These are phyloP conservation scores for Chaetomiaceae sp. DNA, from an alignment of 2,329 filamentous ascomycete genomes.

Conservation along the genomic window DNA sequence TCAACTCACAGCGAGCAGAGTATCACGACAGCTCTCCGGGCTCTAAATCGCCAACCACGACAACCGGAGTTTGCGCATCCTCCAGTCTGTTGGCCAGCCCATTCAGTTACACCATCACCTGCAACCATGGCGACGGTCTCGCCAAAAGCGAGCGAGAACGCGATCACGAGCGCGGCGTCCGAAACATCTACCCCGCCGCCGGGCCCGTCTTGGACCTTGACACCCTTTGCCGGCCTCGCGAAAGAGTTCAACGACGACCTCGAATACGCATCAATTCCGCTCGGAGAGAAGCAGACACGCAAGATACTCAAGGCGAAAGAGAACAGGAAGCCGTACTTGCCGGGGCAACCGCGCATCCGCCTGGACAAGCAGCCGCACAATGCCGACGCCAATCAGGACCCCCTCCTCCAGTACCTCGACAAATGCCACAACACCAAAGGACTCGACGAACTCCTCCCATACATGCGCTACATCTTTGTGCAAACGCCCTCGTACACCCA, in stretches of 20 bases:
- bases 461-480: conserved; percentile 30
- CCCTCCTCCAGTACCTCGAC: conserved; percentile 21
- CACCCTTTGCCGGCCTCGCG: conserved; percentile 10
- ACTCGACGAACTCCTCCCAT: conserved; percentile 25
- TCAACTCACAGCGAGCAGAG: neutral
- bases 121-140: conserved; percentile 1
- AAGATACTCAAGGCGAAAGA: conserved; percentile 15
- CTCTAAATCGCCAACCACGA: neutral
- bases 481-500: conserved; percentile 28
- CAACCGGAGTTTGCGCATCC: neutral
- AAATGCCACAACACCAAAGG: conserved; percentile 21
- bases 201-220: neutral
- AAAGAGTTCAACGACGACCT: conserved; percentile 18
- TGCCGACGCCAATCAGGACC: conserved; percentile 6
- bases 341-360: conserved; percentile 27
- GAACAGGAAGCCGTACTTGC: conserved; percentile 20
- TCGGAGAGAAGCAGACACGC: neutral
- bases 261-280: conserved; percentile 4
- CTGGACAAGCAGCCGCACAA: conserved; percentile 8
- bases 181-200: neutral
- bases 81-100: neutral
- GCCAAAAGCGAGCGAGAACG: neutral
- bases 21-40: neutral
- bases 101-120: neutral
- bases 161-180: neutral